Percentiles rank a stretch among this genome's conserved stretches.
phyloP scores from a whole-genome alignment of 225 moss, liverwort and hornwort genomes.

The Antitrichia curtipendula region DNA sequence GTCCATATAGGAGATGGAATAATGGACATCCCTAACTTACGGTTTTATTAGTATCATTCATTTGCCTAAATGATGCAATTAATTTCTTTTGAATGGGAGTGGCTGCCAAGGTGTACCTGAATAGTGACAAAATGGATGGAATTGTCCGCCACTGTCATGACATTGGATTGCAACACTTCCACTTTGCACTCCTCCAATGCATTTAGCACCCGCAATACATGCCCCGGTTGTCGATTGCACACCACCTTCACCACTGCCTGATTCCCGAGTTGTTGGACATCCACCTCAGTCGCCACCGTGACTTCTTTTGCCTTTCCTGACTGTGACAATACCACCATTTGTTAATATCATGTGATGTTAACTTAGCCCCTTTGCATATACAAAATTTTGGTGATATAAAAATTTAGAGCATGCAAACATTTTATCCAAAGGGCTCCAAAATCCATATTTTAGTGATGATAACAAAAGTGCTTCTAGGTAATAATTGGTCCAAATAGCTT shows the following conservation, averaged over 20 bases:
- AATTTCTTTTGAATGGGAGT: not conserved
- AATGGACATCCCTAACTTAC: not conserved
- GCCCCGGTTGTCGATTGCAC: constrained; percentile 44
- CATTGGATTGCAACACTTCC: constrained; percentile 80
- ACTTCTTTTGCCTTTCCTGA: constrained; percentile 1
- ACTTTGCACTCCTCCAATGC: constrained; percentile 86
- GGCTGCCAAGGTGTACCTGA: constrained; percentile 11
- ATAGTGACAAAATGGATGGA: constrained; percentile 85
- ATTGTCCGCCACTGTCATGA: constrained; percentile 58
- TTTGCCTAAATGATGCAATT: not conserved
- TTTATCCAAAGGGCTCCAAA: not conserved
- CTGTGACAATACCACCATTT: not conserved
- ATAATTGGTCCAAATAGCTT: not conserved
- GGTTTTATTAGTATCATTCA: not conserved
- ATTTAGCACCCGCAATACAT: constrained; percentile 61
- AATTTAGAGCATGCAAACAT: not conserved
- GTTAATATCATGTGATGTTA: not conserved
- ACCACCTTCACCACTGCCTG: constrained; percentile 94
- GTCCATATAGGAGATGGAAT: not conserved
- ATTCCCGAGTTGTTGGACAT: constrained; percentile 67
- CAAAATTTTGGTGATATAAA: no score
- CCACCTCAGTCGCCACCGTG: constrained; percentile 30
- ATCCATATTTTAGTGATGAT: not conserved
- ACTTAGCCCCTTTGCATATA: not conserved
- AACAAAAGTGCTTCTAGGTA: not conserved